phyloP scores from a whole-genome alignment of 2,329 filamentous ascomycete genomes.

The Kalmusia sp. region DNA sequence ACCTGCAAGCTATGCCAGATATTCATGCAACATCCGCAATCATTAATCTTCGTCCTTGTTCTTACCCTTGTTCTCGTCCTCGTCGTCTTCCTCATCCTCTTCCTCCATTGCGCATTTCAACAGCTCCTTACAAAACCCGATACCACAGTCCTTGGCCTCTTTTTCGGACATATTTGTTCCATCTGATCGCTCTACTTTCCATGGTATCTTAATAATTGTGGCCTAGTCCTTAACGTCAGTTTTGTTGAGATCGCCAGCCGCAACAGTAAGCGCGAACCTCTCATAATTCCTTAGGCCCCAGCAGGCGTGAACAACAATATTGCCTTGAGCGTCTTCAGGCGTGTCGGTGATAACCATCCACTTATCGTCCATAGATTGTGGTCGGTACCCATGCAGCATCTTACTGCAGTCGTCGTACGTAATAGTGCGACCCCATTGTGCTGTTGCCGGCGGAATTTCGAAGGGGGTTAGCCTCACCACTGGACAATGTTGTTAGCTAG shows the following conservation, averaged over 20 bases:
- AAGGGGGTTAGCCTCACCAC: constrained; percentile 7
- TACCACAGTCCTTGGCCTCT: constrained; percentile 17
- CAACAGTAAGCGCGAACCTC: constrained; percentile 11
- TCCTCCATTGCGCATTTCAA: constrained; percentile 16
- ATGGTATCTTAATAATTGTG: constrained; percentile 20
- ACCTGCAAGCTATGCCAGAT: no score
- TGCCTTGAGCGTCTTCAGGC: constrained; percentile 10
- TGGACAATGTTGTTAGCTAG: constrained; percentile 2
- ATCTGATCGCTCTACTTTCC: constrained; percentile 12
- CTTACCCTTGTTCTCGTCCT: no score
- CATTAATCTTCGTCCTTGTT: no score
- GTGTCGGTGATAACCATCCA: constrained; percentile 11
- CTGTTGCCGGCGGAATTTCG: constrained; percentile 12
- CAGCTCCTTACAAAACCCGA: constrained; percentile 14
- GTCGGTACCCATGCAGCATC: constrained; percentile 15
- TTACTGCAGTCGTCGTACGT: constrained; percentile 18
- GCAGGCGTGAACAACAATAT: constrained; percentile 13
- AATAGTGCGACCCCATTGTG: constrained; percentile 17
- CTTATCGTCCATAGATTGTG: constrained; percentile 17
- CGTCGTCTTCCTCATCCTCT: neutral
- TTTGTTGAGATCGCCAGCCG: constrained; percentile 15
- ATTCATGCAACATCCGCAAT: no score
- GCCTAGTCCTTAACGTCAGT: constrained; percentile 19
- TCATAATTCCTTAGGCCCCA: constrained; percentile 13
- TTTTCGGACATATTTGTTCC: constrained; percentile 10